These are phyloP conservation scores for Syzygium syzygioides DNA, from an alignment of 441 rosid species.

Conservation along the genomic window DNA sequence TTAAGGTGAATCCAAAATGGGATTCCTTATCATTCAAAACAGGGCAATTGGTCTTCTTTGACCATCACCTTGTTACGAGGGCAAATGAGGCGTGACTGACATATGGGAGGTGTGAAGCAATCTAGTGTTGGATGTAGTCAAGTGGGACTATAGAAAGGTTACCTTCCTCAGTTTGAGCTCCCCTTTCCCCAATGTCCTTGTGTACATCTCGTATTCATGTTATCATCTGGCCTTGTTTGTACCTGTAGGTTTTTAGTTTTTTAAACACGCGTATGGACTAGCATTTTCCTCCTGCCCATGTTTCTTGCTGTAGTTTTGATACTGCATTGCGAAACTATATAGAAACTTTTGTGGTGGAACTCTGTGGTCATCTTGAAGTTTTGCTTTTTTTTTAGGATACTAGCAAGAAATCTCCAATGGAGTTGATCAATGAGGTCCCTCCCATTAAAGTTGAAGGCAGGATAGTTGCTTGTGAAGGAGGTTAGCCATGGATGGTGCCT, in stretches of 20 bases:
- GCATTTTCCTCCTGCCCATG: background rate
- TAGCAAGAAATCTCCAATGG: constrained; percentile 96
- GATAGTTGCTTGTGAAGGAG: constrained; percentile 98
- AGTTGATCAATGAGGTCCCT: constrained; percentile 92
- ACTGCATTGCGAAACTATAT: background rate
- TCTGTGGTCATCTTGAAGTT: background rate
- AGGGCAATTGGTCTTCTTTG: background rate
- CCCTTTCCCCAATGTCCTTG: background rate
- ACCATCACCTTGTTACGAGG: background rate
- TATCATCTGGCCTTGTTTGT: background rate
- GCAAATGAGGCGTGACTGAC: background rate
- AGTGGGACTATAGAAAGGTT: background rate
- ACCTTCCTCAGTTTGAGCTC: background rate
- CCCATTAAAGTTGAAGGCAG: constrained; percentile 93
- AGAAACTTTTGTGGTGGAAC: background rate
- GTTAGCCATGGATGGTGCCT: constrained; percentile 30
- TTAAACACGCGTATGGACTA: background rate
- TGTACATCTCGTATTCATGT: background rate
- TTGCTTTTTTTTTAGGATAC: constrained; percentile 39
- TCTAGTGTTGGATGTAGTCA: background rate
- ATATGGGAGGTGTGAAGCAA: background rate
- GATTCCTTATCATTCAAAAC: background rate
- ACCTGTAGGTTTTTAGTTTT: background rate
- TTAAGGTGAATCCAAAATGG: background rate
- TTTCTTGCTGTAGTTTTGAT: background rate